Evolutionary conservation across 2,329 filamentous ascomycete genomes (phyloP), one percentile per base, ranked within the genome.

Genomic region (Arthrinium puccinioides): DNA sequence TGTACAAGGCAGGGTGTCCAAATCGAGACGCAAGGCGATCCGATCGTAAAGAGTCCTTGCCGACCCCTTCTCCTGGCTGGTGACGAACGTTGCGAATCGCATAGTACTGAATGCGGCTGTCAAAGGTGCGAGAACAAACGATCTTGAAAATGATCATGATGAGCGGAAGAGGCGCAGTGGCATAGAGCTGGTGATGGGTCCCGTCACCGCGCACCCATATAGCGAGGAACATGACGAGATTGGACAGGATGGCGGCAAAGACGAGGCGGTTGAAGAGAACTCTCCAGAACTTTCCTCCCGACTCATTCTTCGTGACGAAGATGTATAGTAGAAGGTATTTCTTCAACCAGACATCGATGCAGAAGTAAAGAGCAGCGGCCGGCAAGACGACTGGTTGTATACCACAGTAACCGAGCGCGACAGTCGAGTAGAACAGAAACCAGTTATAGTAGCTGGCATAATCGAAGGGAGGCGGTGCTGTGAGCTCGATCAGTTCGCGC

Each of bases 391-490:
- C 71, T 1, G 92, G 92, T 60, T 97, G 92, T 36, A 97, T 71
- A 2, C 81, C 79, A 2, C 83, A 80, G 54, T 92, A 96, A 51
- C 82, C 87, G 13, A 98, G 69, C 0, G 87, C 84, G 21, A 97
- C 85, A 0, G 90, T 96, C 18, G 84, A 72, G 64, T 97, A 98
- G 64, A 87, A 98, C 21, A 97, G 70, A 61, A 96, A 96, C 60
- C 94, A 97, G 61, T 96, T 97, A 73, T 96, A 98, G 64, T 97
- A 97, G 50, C 79, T 87, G 41, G 92, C 87, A 54, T 96, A 97
- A 49, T 97, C 89, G 57, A 98, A 96, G 1, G 86, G 71, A 3
- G 87, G 89, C 1, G 92, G 92, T 4, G 92, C 92, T 1, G 89
- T 95, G 54, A 92, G 76, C 59, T 95, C 87, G 48, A 97, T 97